Percentiles rank a stretch among this genome's conserved stretches.
Evolutionary conservation across 257 asterid genomes (phyloP).

Genomic region (Solanum piurae): DNA sequence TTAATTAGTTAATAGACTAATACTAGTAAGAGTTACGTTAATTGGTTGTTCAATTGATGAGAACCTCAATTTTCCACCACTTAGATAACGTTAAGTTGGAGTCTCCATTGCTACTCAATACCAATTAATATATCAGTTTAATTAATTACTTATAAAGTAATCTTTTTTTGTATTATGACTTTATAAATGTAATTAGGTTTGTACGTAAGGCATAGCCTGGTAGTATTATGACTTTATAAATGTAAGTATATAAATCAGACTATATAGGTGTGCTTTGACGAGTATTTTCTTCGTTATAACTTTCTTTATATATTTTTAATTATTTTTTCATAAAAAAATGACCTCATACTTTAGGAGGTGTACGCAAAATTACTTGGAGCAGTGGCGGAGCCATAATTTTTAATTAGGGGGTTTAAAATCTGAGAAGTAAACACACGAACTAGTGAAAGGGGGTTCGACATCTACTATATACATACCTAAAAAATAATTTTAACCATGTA

Average conservation of each 20-base stretch:
- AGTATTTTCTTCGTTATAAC: neutral
- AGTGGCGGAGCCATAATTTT: no score
- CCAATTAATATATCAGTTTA: neutral
- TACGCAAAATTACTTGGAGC: neutral
- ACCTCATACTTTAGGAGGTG: neutral
- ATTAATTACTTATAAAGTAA: neutral
- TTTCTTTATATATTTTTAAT: neutral
- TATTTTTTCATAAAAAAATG: neutral
- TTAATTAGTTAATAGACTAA: neutral
- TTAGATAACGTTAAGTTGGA: neutral
- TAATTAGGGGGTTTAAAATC: no score
- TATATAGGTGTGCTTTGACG: neutral
- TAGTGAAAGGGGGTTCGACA: no score
- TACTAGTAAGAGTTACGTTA: neutral
- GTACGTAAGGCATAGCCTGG: no score
- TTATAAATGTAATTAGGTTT: neutral
- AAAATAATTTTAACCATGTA: no score
- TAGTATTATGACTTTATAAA: neutral
- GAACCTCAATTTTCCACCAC: neutral
- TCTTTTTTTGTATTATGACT: neutral
- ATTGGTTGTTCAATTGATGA: neutral
- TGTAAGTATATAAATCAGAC: neutral
- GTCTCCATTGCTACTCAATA: neutral
- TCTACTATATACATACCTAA: no score
- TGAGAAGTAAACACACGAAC: no score